phyloP scores from a whole-genome alignment of 768 basidiomycete genomes.

The Jaapia argillacea region DNA sequence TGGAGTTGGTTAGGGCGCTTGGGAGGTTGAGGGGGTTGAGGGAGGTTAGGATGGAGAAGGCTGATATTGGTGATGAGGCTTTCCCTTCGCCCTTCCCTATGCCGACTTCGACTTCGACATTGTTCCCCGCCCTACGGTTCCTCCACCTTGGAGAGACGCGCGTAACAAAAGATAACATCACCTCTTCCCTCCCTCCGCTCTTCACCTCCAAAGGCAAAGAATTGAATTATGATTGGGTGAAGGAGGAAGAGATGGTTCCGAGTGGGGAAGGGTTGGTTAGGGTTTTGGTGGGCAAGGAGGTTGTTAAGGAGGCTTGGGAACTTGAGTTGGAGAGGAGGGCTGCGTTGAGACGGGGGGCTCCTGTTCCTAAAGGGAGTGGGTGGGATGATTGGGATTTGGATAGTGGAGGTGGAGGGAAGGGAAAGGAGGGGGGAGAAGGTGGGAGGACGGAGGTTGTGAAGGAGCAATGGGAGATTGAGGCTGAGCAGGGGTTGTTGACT shows the following conservation, averaged over 20 bases:
- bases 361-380: background rate
- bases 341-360: slow-evolving; percentile 19
- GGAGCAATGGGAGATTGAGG: slow-evolving; percentile 76
- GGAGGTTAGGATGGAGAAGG: slow-evolving; percentile 44
- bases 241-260: slow-evolving; percentile 33
- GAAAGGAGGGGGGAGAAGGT: background rate
- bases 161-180: slow-evolving; percentile 35
- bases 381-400: background rate
- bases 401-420: background rate
- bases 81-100: slow-evolving; percentile 34
- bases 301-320: slow-evolving; percentile 74
- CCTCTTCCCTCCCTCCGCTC: slow-evolving; percentile 34
- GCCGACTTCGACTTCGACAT: slow-evolving; percentile 14
- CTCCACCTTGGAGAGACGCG: slow-evolving; percentile 63
- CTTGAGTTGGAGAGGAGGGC: slow-evolving; percentile 54
- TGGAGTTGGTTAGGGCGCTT: slow-evolving; percentile 35
- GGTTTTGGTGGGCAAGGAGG: slow-evolving; percentile 58
- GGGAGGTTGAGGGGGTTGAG: slow-evolving; percentile 40
- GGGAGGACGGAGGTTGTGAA: slow-evolving; percentile 31
- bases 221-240: slow-evolving; percentile 43
- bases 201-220: no score
- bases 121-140: slow-evolving; percentile 42
- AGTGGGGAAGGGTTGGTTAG: slow-evolving; percentile 32
- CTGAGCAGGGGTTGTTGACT: slow-evolving; percentile 63
- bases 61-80: slow-evolving; percentile 51